These are phyloP conservation scores for Torulaspora microellipsoides DNA, from an alignment of 805 yeast species.

Conservation along the genomic window DNA sequence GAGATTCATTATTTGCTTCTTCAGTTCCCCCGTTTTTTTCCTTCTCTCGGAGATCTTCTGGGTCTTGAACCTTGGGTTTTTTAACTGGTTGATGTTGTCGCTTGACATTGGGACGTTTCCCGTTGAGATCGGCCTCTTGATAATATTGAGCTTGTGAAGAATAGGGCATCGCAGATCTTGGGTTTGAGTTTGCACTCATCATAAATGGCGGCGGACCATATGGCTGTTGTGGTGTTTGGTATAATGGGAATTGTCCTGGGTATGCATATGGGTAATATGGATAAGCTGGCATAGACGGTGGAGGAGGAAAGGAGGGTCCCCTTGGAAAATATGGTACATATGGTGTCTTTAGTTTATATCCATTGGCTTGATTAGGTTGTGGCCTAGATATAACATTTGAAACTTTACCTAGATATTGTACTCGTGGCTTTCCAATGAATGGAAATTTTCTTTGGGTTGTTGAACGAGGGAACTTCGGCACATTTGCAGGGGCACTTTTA, in stretches of 20 bases:
- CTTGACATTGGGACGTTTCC: conserved; percentile 2
- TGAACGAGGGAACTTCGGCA: conserved; percentile 19
- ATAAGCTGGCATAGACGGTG: conserved; percentile 8
- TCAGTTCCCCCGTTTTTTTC: neutral
- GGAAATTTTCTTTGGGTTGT: neutral
- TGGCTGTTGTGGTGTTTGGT: conserved; percentile 8
- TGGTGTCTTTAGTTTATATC: conserved; percentile 14
- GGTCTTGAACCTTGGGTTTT: neutral
- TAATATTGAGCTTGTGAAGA: conserved; percentile 12
- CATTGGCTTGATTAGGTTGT: conserved; percentile 5
- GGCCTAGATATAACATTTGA: conserved; percentile 1
- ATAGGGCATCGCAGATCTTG: conserved; percentile 16
- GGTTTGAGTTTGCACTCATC: conserved; percentile 1
- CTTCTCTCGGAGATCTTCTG: conserved; percentile 3
- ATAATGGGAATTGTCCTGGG: conserved; percentile 6
- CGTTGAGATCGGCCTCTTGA: conserved; percentile 6
- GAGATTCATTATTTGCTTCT: no score
- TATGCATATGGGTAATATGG: conserved; percentile 8
- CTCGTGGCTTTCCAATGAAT: conserved; percentile 24
- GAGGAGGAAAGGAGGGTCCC: conserved; percentile 6
- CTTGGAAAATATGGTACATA: conserved; percentile 11
- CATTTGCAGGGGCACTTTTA: conserved; percentile 27
- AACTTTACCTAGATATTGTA: conserved; percentile 27
- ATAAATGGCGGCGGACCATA: neutral
- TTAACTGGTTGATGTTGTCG: neutral